A percentile compares a stretch with the other conserved stretches of the same genome.
Evolutionary conservation across 1,284 basidiomycete genomes (phyloP).

Genomic region (Fomitopsis betulina): DNA sequence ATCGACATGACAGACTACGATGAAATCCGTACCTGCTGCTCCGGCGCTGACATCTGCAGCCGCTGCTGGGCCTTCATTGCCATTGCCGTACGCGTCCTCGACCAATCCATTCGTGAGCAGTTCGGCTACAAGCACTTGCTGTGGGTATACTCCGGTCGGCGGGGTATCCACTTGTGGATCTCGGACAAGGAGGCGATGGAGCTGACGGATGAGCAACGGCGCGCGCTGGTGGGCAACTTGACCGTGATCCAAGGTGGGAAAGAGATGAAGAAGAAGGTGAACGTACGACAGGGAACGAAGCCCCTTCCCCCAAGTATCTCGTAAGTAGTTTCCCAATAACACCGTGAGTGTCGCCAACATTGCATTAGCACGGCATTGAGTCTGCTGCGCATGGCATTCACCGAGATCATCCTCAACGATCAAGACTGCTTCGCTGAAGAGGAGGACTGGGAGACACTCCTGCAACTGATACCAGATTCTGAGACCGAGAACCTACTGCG

Average conservation of each 20-base stretch:
- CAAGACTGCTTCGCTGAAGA: constrained; percentile 82
- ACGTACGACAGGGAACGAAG: constrained; percentile 52
- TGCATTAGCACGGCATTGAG: constrained; percentile 45
- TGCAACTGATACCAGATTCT: constrained; percentile 73
- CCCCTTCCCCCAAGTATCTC: constrained; percentile 67
- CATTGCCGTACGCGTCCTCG: constrained; percentile 87
- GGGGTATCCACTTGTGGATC: constrained; percentile 98
- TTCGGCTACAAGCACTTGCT: constrained; percentile 83
- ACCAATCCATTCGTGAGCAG: constrained; percentile 75
- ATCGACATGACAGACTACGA: constrained; percentile 99
- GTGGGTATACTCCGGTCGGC: constrained; percentile 98
- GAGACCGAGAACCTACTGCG: constrained; percentile 44
- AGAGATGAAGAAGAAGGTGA: constrained; percentile 83
- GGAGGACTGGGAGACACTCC: constrained; percentile 71
- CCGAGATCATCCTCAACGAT: constrained; percentile 72
- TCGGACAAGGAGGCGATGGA: constrained; percentile 87
- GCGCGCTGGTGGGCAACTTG: constrained; percentile 82
- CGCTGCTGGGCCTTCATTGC: constrained; percentile 96
- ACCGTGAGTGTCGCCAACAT: background rate
- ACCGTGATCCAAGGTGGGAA: constrained; percentile 85
- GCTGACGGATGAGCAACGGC: constrained; percentile 89
- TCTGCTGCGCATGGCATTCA: constrained; percentile 56
- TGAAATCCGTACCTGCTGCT: constrained; percentile 92
- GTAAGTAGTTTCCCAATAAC: constrained; percentile 44
- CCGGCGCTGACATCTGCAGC: constrained; percentile 86